Base-by-base conservation (phyloP, 441 rosid species). In the Bruguiera hainesii region DNA sequence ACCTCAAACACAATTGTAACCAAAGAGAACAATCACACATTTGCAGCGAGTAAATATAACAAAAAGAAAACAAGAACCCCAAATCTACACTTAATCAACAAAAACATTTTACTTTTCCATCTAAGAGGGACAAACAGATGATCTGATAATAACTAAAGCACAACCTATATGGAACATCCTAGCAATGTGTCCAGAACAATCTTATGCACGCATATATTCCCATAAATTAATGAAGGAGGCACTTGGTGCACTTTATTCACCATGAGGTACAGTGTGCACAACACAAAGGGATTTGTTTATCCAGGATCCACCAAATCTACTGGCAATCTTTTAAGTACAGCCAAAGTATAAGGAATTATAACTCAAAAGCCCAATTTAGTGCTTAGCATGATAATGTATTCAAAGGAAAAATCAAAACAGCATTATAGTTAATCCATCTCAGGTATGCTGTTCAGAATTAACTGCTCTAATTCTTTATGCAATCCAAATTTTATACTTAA, bases 251-350 rank as follows among this genome's bases (percentile, higher is more conserved):
- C 50, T 63, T 28, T 60, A 51, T 15, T 9, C 25, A 18, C 9
- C 20, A 30, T 19, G 49, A 15, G 46, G 20, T 19, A 64, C 63
- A 70, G 48, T 63, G 57, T 63, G 63, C 31, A 39, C 19, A n/a
- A n/a, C 56, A 13, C 5, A 29, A 19, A 29, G 35, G 20, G 10
- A 23, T 35, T 35, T 35, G 39, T 1, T 9, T 33, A 33, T 33
- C 9, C 37, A 33, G 37, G 37, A 37, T 10, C 15, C 11, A 37
- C 46, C 46, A 37, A 37, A 37, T 1, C 15, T 37, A 10, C 46
- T 37, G 13, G 55, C 52, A 20, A 51, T 49, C 25, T 21, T 60
- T 60, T 26, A 35, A 5, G 3, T 19, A 60, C 8, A 59, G 10
- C 56, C 19, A 46, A 67, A 53, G 30, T 42, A 29, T 30, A 18